Percentiles rank a stretch among this genome's conserved stretches.
Conservation (phyloP, 2,329 filamentous ascomycete genomes). For the Diplocarpon mali region DNA sequence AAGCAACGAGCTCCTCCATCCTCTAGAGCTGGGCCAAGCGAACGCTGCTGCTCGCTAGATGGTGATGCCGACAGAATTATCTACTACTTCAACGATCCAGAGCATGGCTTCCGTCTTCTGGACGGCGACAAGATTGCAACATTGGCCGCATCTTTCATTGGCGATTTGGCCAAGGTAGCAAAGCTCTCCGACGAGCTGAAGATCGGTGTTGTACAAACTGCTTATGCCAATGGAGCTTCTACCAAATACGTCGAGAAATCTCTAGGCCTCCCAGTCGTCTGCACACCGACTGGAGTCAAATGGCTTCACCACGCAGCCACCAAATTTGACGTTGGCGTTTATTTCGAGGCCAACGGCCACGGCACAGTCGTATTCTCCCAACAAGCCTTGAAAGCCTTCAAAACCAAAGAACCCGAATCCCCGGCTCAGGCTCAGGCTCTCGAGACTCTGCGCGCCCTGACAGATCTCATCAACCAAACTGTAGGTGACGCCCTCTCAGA, state of each 20-base stretch:
- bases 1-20: slow-evolving; percentile 80
- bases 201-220: slow-evolving; percentile 92
- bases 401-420: slow-evolving; percentile 71
- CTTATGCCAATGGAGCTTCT: slow-evolving; percentile 92
- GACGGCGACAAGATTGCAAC: slow-evolving; percentile 96
- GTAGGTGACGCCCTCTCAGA: slow-evolving; percentile 94
- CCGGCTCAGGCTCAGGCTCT: slow-evolving; percentile 86
- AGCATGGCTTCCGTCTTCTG: slow-evolving; percentile 78
- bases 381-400: slow-evolving; percentile 68
- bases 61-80: slow-evolving; percentile 93
- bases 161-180: slow-evolving; percentile 71
- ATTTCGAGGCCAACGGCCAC: slow-evolving; percentile 98
- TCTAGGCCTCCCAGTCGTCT: slow-evolving; percentile 79
- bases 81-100: slow-evolving; percentile 82
- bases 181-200: slow-evolving; percentile 71
- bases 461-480: slow-evolving; percentile 94
- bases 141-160: slow-evolving; percentile 85
- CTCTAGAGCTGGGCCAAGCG: slow-evolving; percentile 64
- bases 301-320: slow-evolving; percentile 94
- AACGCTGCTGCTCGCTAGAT: slow-evolving; percentile 82
- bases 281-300: slow-evolving; percentile 93
- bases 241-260: slow-evolving; percentile 86
- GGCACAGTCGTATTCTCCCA: slow-evolving; percentile 92
- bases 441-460: slow-evolving; percentile 70
- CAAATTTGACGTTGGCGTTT: slow-evolving; percentile 90